Evolutionary conservation across 768 basidiomycete species (phyloP).

Genomic region (Dacryopinax spathularia): DNA sequence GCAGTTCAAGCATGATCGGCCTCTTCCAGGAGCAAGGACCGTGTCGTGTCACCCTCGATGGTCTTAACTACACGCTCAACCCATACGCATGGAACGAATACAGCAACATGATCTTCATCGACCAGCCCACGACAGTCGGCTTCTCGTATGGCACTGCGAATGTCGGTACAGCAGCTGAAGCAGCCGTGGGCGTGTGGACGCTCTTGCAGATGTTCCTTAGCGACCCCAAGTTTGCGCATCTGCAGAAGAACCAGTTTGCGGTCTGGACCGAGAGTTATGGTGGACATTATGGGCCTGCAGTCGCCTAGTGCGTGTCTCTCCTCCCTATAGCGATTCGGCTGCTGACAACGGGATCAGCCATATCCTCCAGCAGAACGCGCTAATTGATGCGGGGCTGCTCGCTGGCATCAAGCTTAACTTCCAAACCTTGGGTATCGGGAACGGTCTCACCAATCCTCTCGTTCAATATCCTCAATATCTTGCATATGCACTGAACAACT

Average conservation of each 20-base stretch:
- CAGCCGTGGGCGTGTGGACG: slow-evolving; percentile 45
- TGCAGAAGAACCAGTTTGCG: slow-evolving; percentile 34
- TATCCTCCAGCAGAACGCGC: slow-evolving; percentile 46
- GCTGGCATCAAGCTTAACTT: slow-evolving; percentile 40
- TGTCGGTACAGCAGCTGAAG: slow-evolving; percentile 39
- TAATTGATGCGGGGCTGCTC: slow-evolving; percentile 34
- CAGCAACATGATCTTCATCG: slow-evolving; percentile 41
- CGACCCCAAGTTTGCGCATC: slow-evolving; percentile 40
- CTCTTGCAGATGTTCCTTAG: slow-evolving; percentile 51
- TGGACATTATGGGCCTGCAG: slow-evolving; percentile 51
- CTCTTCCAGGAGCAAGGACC: slow-evolving; percentile 22
- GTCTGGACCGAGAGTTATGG: slow-evolving; percentile 53
- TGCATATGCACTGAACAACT: slow-evolving; percentile 39
- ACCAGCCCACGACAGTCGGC: slow-evolving; percentile 40
- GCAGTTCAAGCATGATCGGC: slow-evolving; percentile 2
- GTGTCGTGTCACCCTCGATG: slow-evolving; percentile 43
- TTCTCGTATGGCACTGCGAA: slow-evolving; percentile 44
- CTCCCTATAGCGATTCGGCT: neutral
- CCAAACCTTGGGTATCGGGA: slow-evolving; percentile 46
- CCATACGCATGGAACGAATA: slow-evolving; percentile 47
- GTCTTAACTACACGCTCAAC: slow-evolving; percentile 36
- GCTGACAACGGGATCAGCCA: slow-evolving; percentile 22
- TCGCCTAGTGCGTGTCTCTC: slow-evolving; percentile 21
- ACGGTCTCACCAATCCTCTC: slow-evolving; percentile 40
- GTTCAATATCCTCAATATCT: slow-evolving; percentile 47